phyloP scores from a whole-genome alignment of 106 monocot species.

The Dioscorea dumetorum region DNA sequence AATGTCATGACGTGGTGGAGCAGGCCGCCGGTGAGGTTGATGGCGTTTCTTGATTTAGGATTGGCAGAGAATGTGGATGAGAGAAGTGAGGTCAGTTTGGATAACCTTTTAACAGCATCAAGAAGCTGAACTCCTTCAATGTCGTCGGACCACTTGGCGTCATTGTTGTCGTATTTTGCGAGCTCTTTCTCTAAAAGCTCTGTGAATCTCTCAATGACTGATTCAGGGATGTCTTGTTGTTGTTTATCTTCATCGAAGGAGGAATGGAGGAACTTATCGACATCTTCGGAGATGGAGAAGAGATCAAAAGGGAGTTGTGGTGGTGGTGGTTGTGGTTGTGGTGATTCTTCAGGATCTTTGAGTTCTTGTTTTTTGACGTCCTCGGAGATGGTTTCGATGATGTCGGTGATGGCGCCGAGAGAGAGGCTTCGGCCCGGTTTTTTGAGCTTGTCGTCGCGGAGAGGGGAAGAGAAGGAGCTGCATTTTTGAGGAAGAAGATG shows the following conservation, averaged over 20 bases:
- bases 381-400: background rate
- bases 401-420: conserved; percentile 8
- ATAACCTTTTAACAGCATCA: conserved; percentile 27
- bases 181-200: conserved; percentile 24
- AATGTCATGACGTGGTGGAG: conserved; percentile 61
- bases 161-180: conserved; percentile 8
- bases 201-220: conserved; percentile 20
- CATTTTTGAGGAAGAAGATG: conserved; percentile 23
- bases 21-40: conserved; percentile 15
- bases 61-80: conserved; percentile 4
- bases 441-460: conserved; percentile 20
- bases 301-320: conserved; percentile 2
- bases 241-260: background rate
- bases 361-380: background rate
- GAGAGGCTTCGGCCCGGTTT: conserved; percentile 5
- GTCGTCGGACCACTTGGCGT: conserved; percentile 5
- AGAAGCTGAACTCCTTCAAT: conserved; percentile 17
- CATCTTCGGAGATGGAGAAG: conserved; percentile 19
- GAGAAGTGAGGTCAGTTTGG: conserved; percentile 14
- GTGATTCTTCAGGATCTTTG: background rate
- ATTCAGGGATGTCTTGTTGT: conserved; percentile 19
- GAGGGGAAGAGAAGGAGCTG: conserved; percentile 34
- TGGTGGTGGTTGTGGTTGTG: background rate
- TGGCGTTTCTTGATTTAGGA: background rate
- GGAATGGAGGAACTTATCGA: conserved; percentile 31